Percentiles rank a stretch among this genome's conserved stretches.
Conservation (phyloP, 306 rosid genomes). For the Castanospermum australe region DNA sequence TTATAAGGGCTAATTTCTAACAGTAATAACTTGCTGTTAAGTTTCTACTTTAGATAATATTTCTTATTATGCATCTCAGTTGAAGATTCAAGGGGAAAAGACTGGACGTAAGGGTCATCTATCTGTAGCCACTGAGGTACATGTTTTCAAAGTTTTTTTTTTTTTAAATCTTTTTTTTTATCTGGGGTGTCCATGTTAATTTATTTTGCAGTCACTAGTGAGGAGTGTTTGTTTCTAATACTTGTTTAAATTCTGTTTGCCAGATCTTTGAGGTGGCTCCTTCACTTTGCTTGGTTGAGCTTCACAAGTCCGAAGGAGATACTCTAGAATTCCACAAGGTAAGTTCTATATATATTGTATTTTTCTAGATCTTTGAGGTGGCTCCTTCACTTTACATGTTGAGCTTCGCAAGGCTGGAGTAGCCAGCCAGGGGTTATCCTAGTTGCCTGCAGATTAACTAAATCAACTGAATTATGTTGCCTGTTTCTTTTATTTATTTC, state of each 20-base stretch:
- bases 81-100: conserved; percentile 70
- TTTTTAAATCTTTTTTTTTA: not conserved
- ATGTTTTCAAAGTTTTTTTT: not conserved
- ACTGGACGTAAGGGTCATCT: conserved; percentile 76
- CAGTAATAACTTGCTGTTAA: not conserved
- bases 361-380: too few species aligned
- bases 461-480: not conserved
- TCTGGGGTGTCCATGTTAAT: not conserved
- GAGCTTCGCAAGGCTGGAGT: too few species aligned
- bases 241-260: not conserved
- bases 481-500: not conserved
- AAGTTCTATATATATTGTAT: not conserved
- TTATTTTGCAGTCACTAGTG: not conserved
- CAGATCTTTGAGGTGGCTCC: conserved; percentile 82
- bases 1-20: not conserved
- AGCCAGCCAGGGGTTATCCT: too few species aligned
- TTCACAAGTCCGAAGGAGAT: conserved; percentile 75
- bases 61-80: conserved; percentile 40
- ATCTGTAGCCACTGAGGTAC: conserved; percentile 68
- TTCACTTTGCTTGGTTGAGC: conserved; percentile 68
- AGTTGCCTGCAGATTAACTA: too few species aligned
- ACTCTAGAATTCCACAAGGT: conserved; percentile 76
- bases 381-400: too few species aligned
- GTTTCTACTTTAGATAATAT: conserved; percentile 11
- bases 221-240: not conserved